A percentile compares a stretch with the other conserved stretches of the same genome.
Conservation (phyloP, 805 yeast species). For the Pichia californica region DNA sequence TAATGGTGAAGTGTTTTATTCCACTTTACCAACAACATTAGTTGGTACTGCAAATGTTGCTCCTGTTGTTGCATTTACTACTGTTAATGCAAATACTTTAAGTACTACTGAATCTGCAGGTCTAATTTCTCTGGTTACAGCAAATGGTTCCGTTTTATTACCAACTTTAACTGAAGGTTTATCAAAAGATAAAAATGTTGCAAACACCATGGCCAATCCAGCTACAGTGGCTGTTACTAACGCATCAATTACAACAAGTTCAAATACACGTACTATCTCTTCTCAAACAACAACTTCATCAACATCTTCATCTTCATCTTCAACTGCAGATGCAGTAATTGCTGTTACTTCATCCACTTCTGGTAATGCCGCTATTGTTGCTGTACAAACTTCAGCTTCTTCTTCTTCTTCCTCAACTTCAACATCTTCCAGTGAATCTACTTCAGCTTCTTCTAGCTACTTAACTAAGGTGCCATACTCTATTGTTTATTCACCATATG, state of each 20-base stretch:
- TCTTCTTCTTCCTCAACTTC: slow-evolving; percentile 19
- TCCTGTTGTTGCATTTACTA: slow-evolving; percentile 13
- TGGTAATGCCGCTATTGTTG: not conserved
- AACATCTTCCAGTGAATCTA: slow-evolving; percentile 9
- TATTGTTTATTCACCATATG: slow-evolving; percentile 76
- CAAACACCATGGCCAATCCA: slow-evolving; percentile 11
- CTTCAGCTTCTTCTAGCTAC: slow-evolving; percentile 23
- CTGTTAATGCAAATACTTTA: slow-evolving; percentile 11
- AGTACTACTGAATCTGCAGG: slow-evolving; percentile 13
- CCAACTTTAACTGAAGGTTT: slow-evolving; percentile 12
- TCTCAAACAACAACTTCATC: slow-evolving; percentile 16
- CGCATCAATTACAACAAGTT: slow-evolving; percentile 15
- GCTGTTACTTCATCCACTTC: slow-evolving; percentile 26
- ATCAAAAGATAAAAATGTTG: slow-evolving; percentile 10
- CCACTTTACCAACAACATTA: slow-evolving; percentile 2
- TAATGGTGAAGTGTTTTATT: slow-evolving; percentile 12
- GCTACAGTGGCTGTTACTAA: slow-evolving; percentile 19
- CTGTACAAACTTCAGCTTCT: slow-evolving; percentile 24
- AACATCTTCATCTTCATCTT: slow-evolving; percentile 10
- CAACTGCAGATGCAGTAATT: slow-evolving; percentile 19
- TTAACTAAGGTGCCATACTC: slow-evolving; percentile 41
- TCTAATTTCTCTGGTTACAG: slow-evolving; percentile 5
- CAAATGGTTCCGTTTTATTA: slow-evolving; percentile 6
- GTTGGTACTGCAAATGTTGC: slow-evolving; percentile 5
- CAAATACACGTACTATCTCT: slow-evolving; percentile 9